Base-by-base conservation (phyloP, 2,329 filamentous ascomycete species). In the Aspergillus sp. region DNA sequence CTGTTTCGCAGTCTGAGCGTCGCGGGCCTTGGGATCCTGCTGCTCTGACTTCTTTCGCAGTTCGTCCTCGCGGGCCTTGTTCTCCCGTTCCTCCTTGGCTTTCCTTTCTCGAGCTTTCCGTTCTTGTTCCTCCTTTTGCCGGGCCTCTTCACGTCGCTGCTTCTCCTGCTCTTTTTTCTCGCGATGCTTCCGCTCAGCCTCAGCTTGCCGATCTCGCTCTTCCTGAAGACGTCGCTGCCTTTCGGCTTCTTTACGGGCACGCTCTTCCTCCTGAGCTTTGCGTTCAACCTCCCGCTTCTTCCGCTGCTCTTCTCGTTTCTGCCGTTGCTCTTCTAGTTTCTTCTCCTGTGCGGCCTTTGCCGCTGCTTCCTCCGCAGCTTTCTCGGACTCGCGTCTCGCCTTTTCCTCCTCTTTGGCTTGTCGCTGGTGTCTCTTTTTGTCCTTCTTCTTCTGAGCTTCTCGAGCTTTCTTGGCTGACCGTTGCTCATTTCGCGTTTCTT, bases 391-490 rank as follows among this genome's bases (percentile, higher is more conserved):
- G 58, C 82, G 86, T 48, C 81, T 84, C 32, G 88, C 86, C 68
- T 88, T 90, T 63, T 96, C 90, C 63, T 96, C 91, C n/a, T 91
- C 88, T 54, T 86, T 82, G 2, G 83, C 83, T 63, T 88, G 84
- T 69, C 91, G 94, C 72, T 94, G 91, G 61, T 88, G 82, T 26
- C 83, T 83, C 53, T 90, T 88, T 73, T 91, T 95, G 61, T 95
- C 90, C 69, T 95, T 97, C 64, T 87, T 88, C 75, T 93, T 94
- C 66, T 94, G 87, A 10, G 93, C 90, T 61, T 95, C 91, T 62
- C 88, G 88, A 42, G 88, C 86, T 67, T 91, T 95, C 73, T 96
- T 96, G 19, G 87, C 89, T 64, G 93, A 90, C 52, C 86, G 85
- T 65, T 91, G 80, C 44, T 83, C 80, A 51, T 86, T 83, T 43